phyloP scores from a whole-genome alignment of 495 filamentous ascomycete species.

The Xylaria bambusicola region DNA sequence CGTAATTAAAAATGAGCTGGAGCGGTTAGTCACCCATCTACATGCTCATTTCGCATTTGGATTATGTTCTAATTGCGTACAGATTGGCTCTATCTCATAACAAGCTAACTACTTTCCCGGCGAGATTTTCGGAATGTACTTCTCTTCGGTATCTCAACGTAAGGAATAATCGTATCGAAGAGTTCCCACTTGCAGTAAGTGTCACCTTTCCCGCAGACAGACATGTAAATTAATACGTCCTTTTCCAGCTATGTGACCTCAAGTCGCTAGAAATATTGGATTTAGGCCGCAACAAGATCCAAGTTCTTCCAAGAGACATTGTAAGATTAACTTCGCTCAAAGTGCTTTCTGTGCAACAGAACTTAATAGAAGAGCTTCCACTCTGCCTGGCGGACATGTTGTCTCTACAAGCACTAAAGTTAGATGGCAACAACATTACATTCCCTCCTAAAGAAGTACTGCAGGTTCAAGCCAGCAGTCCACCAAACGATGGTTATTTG shows the following conservation, averaged over 20 bases:
- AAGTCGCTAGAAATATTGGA: constrained; percentile 89
- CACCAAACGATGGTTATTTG: constrained; percentile 44
- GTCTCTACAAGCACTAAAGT: constrained; percentile 81
- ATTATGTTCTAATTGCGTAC: constrained; percentile 13
- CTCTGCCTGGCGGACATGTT: constrained; percentile 83
- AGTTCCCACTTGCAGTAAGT: constrained; percentile 84
- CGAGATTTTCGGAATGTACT: constrained; percentile 80
- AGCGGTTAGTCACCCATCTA: constrained; percentile 59
- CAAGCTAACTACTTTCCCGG: constrained; percentile 73
- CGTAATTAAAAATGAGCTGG: constrained; percentile 88
- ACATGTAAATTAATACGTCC: neutral
- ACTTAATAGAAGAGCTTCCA: constrained; percentile 81
- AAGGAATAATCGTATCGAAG: constrained; percentile 78
- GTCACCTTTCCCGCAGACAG: neutral
- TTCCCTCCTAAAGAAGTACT: constrained; percentile 66
- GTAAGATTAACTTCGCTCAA: constrained; percentile 73
- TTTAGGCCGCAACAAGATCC: constrained; percentile 82
- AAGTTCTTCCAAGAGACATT: constrained; percentile 74
- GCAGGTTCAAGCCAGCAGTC: constrained; percentile 47
- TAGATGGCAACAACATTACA: constrained; percentile 79
- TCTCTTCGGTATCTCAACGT: constrained; percentile 95
- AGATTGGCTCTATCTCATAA: constrained; percentile 93
- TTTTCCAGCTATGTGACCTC: constrained; percentile 66
- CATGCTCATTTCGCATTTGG: neutral
- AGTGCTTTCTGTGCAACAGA: constrained; percentile 78